phyloP scores from a whole-genome alignment of 2,329 filamentous ascomycete species.

The Epichloe festucae region DNA sequence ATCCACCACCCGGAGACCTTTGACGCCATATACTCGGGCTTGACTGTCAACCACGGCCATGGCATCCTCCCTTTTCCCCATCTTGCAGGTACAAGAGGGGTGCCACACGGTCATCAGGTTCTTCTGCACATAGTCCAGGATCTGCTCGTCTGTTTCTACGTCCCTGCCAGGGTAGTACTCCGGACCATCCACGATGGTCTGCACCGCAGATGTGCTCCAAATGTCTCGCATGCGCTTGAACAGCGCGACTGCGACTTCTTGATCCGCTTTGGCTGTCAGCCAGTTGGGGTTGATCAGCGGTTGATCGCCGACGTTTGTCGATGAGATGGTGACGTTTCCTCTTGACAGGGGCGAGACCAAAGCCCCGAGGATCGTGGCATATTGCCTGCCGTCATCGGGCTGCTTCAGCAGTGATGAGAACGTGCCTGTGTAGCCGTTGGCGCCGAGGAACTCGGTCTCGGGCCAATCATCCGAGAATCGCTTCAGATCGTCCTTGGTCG shows the following conservation, averaged over 20 bases:
- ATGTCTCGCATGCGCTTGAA: conserved; percentile 27
- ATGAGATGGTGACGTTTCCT: conserved; percentile 28
- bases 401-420: background rate
- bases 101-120: conserved; percentile 13
- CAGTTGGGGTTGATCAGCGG: conserved; percentile 34
- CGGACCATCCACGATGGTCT: conserved; percentile 17
- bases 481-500: conserved; percentile 10
- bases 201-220: conserved; percentile 16
- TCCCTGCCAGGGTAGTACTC: conserved; percentile 25
- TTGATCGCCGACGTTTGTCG: conserved; percentile 15
- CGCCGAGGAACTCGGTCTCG: conserved; percentile 17
- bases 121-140: conserved; percentile 21
- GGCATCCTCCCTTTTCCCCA: conserved; percentile 28
- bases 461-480: conserved; percentile 21
- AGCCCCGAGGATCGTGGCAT: too few relatives aligned
- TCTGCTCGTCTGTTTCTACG: conserved; percentile 27
- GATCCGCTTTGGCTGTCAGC: conserved; percentile 27
- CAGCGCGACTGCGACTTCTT: conserved; percentile 28
- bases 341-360: conserved; percentile 17
- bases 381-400: background rate
- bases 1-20: too few relatives aligned
- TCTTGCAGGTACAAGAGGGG: conserved; percentile 18
- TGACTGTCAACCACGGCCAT: conserved; percentile 41
- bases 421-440: background rate
- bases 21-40: too few relatives aligned